Conservation (phyloP, 441 rosid genomes). For the Brassica hybrid region DNA sequence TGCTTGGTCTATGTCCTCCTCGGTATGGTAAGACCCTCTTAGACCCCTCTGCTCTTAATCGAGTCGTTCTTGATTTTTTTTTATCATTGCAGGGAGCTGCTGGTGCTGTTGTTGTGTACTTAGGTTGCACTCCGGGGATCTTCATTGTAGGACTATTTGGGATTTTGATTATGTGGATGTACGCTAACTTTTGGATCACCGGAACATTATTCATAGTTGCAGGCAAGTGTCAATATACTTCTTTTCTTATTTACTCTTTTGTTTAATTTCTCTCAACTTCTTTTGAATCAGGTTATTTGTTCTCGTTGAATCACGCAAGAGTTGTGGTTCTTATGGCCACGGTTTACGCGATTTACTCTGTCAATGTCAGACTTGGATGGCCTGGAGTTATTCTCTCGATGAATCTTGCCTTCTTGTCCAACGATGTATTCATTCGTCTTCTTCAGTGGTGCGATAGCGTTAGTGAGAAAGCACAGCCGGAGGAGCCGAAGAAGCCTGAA, state of each 20-base stretch:
- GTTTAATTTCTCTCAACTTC: slow-evolving; percentile 3
- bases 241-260: slow-evolving; percentile 6
- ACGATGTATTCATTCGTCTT: slow-evolving; percentile 70
- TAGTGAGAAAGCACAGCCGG: slow-evolving; percentile 61
- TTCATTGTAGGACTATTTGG: slow-evolving; percentile 89
- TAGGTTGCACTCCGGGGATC: slow-evolving; percentile 97
- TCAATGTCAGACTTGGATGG: slow-evolving; percentile 97
- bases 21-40: slow-evolving; percentile 65
- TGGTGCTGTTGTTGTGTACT: slow-evolving; percentile 75
- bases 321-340: slow-evolving; percentile 82
- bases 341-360: slow-evolving; percentile 74
- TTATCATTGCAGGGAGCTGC: slow-evolving; percentile 81
- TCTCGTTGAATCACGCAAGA: slow-evolving; percentile 94
- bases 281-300: slow-evolving; percentile 76
- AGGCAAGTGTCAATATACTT: slow-evolving; percentile 57
- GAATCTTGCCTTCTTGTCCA: slow-evolving; percentile 91
- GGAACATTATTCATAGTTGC: slow-evolving; percentile 93
- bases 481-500: slow-evolving; percentile 69
- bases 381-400: slow-evolving; percentile 81
- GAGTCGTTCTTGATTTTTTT: too few species aligned
- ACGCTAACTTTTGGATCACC: slow-evolving; percentile 98
- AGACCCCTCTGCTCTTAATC: not conserved
- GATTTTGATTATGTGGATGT: slow-evolving; percentile 94
- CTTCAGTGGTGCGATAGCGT: slow-evolving; percentile 82
- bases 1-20: slow-evolving; percentile 81